phyloP scores from a whole-genome alignment of 169 alveolate genomes.

The Cyclospora cayetanensis region DNA sequence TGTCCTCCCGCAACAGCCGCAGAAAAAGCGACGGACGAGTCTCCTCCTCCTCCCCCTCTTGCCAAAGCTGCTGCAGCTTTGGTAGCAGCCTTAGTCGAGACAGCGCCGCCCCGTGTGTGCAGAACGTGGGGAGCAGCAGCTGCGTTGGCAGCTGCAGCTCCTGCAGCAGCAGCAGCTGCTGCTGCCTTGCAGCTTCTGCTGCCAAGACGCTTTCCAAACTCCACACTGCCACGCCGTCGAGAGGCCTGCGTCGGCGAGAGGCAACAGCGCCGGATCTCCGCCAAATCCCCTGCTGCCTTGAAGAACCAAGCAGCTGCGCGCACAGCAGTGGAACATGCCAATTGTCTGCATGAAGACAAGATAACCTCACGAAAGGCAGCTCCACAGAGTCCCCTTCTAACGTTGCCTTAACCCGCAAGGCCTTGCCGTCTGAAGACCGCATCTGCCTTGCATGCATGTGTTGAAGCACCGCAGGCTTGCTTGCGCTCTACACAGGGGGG shows the following conservation, averaged over 20 bases:
- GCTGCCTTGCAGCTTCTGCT: background rate
- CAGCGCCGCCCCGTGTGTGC: background rate
- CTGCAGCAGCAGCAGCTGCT: background rate
- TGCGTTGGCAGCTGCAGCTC: background rate
- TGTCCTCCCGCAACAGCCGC: too few relatives aligned
- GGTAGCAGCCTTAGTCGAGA: background rate
- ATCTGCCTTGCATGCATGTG: too few relatives aligned
- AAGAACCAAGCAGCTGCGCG: conserved; percentile 38
- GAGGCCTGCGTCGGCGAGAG: background rate
- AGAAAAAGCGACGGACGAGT: background rate
- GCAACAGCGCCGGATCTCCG: conserved; percentile 10
- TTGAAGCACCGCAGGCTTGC: too few relatives aligned
- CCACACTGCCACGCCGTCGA: background rate
- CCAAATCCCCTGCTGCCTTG: background rate
- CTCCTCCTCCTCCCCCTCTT: background rate
- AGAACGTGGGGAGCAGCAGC: background rate
- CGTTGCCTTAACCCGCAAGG: too few relatives aligned
- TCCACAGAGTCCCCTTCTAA: too few relatives aligned
- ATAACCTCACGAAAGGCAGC: too few relatives aligned
- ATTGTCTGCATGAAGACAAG: too few relatives aligned
- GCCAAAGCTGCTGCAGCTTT: background rate
- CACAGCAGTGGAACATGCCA: too few relatives aligned
- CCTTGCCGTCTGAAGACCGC: too few relatives aligned
- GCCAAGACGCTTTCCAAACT: too few relatives aligned
- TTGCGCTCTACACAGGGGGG: too few relatives aligned